A percentile compares a stretch with the other conserved stretches of the same genome.
phyloP scores from a whole-genome alignment of 169 alveolate genomes.

The Nephromyces sp. region DNA sequence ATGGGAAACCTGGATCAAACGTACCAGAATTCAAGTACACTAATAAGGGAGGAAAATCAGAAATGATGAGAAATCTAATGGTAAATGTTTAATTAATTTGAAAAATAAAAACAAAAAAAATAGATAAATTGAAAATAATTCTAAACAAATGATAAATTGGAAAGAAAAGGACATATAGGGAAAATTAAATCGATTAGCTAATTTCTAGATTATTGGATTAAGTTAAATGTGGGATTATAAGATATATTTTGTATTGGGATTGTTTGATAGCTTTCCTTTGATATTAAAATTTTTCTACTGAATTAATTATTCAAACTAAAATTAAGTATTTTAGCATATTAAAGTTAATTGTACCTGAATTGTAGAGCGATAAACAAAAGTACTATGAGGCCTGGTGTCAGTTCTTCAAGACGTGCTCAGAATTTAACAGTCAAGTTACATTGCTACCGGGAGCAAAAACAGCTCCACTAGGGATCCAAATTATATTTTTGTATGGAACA shows the following conservation, averaged over 20 bases:
- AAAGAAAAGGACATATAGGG: not conserved
- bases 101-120: not conserved
- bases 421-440: conserved; percentile 27
- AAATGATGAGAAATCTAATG: conserved; percentile 38
- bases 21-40: conserved; percentile 41
- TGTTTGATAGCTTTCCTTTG: not conserved
- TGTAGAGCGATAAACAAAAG: conserved; percentile 38
- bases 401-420: conserved; percentile 40
- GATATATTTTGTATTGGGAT: no score
- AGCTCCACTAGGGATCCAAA: conserved; percentile 34
- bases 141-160: not conserved
- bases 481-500: conserved; percentile 36
- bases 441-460: conserved; percentile 27
- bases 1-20: conserved; percentile 28
- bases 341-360: not conserved
- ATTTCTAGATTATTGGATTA: not conserved
- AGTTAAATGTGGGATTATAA: not conserved
- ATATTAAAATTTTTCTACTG: not conserved
- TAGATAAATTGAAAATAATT: not conserved
- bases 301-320: not conserved
- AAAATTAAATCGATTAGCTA: not conserved
- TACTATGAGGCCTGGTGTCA: conserved; percentile 45
- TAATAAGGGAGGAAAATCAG: conserved; percentile 34
- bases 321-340: not conserved
- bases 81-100: conserved; percentile 7